Evolutionary conservation across 1,284 basidiomycete genomes (phyloP).

Genomic region (Apiotrichum domesticum): DNA sequence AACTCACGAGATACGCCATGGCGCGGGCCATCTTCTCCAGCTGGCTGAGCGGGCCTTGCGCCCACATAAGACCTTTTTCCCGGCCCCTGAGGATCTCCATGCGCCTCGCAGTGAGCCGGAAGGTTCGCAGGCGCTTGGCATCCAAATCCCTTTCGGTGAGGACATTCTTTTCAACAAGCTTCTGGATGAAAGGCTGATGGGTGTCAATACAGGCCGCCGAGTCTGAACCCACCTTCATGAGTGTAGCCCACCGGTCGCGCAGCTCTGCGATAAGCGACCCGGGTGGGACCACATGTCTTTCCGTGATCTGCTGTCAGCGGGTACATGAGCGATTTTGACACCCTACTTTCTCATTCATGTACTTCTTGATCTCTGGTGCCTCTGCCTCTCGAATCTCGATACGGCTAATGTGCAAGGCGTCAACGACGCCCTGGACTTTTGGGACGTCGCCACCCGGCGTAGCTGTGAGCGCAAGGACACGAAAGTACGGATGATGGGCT

Average conservation of each 20-base stretch:
- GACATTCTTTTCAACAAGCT: conserved; percentile 36
- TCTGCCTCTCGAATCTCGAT: conserved; percentile 93
- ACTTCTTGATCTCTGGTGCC: conserved; percentile 78
- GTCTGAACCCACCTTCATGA: conserved; percentile 61
- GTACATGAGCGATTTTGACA: no score
- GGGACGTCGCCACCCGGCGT: conserved; percentile 86
- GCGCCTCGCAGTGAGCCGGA: conserved; percentile 32
- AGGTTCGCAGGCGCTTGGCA: conserved; percentile 35
- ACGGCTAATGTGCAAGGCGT: conserved; percentile 89
- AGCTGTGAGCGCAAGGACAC: conserved; percentile 87
- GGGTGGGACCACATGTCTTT: conserved; percentile 65
- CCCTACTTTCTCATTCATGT: conserved; percentile 78
- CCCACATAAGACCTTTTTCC: conserved; percentile 24
- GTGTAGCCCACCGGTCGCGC: conserved; percentile 48
- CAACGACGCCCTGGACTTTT: conserved; percentile 83
- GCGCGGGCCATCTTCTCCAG: conserved; percentile 59
- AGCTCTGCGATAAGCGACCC: conserved; percentile 45
- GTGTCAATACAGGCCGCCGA: neutral
- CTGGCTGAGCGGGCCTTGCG: conserved; percentile 21
- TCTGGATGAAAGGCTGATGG: conserved; percentile 35
- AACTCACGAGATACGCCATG: conserved; percentile 70
- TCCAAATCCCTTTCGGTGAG: conserved; percentile 39
- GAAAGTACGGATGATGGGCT: conserved; percentile 88
- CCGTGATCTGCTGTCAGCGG: conserved; percentile 24
- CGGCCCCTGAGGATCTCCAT: conserved; percentile 32